Percentiles rank a stretch among this genome's conserved stretches.
Conservation (phyloP, 495 filamentous ascomycete species). For the Lasiosphaeris hirsuta region DNA sequence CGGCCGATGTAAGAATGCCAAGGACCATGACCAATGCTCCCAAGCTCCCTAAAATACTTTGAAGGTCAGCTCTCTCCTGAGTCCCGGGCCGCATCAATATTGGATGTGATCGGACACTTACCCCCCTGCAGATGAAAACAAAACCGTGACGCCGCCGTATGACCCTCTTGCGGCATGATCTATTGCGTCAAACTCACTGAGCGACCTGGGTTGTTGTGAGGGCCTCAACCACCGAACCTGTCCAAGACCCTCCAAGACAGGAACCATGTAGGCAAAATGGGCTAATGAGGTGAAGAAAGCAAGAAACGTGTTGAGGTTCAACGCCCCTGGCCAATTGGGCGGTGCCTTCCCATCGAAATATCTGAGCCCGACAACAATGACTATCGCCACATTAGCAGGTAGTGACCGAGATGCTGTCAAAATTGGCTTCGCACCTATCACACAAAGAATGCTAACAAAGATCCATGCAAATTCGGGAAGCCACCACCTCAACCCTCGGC, state of each 20-base stretch:
- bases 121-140: slow-evolving; percentile 10
- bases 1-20: no score
- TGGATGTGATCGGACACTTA: background rate
- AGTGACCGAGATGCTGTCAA: background rate
- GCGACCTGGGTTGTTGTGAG: slow-evolving; percentile 21
- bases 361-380: slow-evolving; percentile 32
- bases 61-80: no score
- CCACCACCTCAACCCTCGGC: slow-evolving; percentile 4
- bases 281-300: slow-evolving; percentile 39
- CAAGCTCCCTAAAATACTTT: no score
- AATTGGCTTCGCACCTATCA: background rate
- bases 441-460: background rate
- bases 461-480: slow-evolving; percentile 1
- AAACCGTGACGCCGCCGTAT: slow-evolving; percentile 7
- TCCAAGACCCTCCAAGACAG: slow-evolving; percentile 33
- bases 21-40: no score
- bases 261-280: slow-evolving; percentile 34
- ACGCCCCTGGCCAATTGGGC: slow-evolving; percentile 39
- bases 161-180: slow-evolving; percentile 39
- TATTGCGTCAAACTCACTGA: slow-evolving; percentile 39
- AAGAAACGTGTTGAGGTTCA: slow-evolving; percentile 43
- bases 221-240: slow-evolving; percentile 47
- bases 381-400: background rate
- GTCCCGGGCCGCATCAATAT: no score
- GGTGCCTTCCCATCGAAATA: slow-evolving; percentile 35